Base-by-base conservation (phyloP, 805 yeast species). In the Candida sakaeoensis region DNA sequence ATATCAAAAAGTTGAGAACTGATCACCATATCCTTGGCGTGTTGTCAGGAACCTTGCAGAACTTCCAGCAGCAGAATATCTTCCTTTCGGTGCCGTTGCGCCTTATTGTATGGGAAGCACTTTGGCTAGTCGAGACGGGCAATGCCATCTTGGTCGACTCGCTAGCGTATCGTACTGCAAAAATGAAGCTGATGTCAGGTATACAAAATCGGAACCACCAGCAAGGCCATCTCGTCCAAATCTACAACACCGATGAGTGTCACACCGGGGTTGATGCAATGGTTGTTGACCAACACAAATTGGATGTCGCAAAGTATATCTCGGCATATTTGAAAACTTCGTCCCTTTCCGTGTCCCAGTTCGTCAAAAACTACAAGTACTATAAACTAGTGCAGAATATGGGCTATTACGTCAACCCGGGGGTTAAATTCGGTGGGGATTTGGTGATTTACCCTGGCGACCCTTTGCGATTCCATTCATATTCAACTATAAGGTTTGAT, bases 361-460 rank as follows among this genome's bases (percentile, higher is more conserved):
- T 49, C 4, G 21, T 44, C 4, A 18, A 18, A 2, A 27, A 37
- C 28, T 54, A 54, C 19, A 40, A 42, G 3, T 40, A 44, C 3
- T 82, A 63, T 52, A 58, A 58, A 37, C 52, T 55, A 39, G 58
- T 80, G 25, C 70, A 71, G 41, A 49, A 54, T 5, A 53, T 55
- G 10, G 79, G 76, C 1, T 83, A 70, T 56, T 77, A 65, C 42
- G 49, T 85, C 13, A 72, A 88, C 23, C 96, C 98, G 0, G 99
- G 99, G 0, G 65, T 89, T 23, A 73, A 95, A 42, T 91, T 90
- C 59, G 99, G 99, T 2, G 95, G 96, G 4, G 79, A 79, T 40
- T 89, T 79, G 52, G 76, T 93, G 42, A 89, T 90, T 2, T 91
- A 91, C 48, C 98, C 97, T 0, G 98, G 97, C 1, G 99, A 91